Percentiles rank a stretch among this genome's conserved stretches.
Conservation (phyloP, 805 yeast genomes). For the Schwanniomyces pseudopolymorphus region DNA sequence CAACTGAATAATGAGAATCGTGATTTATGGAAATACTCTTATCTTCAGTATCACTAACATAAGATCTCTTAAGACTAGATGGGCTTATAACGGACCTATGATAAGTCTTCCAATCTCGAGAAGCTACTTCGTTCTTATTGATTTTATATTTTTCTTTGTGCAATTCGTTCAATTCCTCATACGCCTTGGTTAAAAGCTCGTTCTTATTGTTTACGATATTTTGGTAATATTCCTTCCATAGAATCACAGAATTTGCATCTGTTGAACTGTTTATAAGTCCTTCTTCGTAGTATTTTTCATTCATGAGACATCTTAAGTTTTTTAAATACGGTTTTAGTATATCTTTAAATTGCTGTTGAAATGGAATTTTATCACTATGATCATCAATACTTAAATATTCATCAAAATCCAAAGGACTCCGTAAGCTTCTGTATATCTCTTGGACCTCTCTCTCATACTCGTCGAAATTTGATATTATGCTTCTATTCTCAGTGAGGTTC, state of each 20-base stretch:
- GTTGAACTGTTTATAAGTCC: conserved; percentile 18
- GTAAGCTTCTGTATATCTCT: conserved; percentile 27
- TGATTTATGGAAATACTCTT: conserved; percentile 3
- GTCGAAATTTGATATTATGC: conserved; percentile 15
- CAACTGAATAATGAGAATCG: conserved; percentile 19
- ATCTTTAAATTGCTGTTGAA: conserved; percentile 17
- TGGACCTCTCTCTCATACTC: conserved; percentile 33
- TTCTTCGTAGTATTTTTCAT: conserved; percentile 31
- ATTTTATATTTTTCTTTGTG: conserved; percentile 29
- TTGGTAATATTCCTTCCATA: conserved; percentile 36
- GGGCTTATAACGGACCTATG: conserved; percentile 25
- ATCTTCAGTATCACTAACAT: conserved; percentile 7
- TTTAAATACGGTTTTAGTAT: conserved; percentile 20
- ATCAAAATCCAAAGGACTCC: conserved; percentile 36
- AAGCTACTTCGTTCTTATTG: conserved; percentile 11
- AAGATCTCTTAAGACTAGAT: conserved; percentile 11
- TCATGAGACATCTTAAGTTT: conserved; percentile 22
- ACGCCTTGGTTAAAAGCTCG: conserved; percentile 23
- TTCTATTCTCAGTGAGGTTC: conserved; percentile 12
- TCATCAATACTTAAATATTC: conserved; percentile 15
- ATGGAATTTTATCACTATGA: conserved; percentile 4
- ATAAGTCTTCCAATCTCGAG: conserved; percentile 16
- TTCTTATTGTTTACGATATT: conserved; percentile 24
- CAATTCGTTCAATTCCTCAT: conserved; percentile 25
- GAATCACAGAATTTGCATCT: conserved; percentile 21